These are phyloP conservation scores for Fomitopsis betulina DNA, from an alignment of 1,284 basidiomycete species.

Conservation along the genomic window DNA sequence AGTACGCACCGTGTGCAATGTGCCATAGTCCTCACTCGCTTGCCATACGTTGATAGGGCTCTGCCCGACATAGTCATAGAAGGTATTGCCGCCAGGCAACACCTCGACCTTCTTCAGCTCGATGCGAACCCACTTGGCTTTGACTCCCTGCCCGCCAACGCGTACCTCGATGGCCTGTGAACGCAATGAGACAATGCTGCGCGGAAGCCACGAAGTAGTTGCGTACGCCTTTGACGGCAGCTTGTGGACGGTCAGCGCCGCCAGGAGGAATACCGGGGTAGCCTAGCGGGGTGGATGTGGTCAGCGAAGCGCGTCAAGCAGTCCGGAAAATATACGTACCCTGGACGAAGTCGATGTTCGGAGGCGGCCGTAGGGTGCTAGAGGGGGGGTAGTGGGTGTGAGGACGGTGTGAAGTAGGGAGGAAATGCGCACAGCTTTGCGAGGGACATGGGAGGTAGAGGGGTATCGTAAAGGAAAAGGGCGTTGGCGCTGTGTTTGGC, in stretches of 20 bases:
- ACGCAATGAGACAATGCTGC: neutral
- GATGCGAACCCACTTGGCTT: constrained; percentile 86
- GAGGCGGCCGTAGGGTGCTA: constrained; percentile 73
- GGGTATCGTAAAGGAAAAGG: constrained; percentile 13
- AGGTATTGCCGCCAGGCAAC: constrained; percentile 71
- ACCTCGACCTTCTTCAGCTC: constrained; percentile 85
- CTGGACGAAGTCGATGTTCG: constrained; percentile 80
- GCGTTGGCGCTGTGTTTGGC: neutral
- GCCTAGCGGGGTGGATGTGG: constrained; percentile 37
- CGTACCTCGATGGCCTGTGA: constrained; percentile 78
- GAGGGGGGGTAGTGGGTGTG: neutral
- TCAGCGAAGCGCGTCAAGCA: constrained; percentile 8
- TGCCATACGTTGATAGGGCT: constrained; percentile 71
- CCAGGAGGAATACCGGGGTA: constrained; percentile 79
- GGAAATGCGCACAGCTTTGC: constrained; percentile 10
- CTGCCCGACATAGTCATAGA: constrained; percentile 67
- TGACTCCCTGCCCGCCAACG: constrained; percentile 66
- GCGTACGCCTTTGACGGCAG: constrained; percentile 77
- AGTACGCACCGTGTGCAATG: constrained; percentile 58
- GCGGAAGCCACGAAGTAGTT: neutral
- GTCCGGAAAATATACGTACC: constrained; percentile 37
- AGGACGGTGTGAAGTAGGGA: neutral
- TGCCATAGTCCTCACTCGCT: constrained; percentile 66
- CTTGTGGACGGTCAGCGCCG: constrained; percentile 65
- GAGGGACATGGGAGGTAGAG: constrained; percentile 17